phyloP scores from a whole-genome alignment of 441 rosid genomes.

The Croton laevigatus region DNA sequence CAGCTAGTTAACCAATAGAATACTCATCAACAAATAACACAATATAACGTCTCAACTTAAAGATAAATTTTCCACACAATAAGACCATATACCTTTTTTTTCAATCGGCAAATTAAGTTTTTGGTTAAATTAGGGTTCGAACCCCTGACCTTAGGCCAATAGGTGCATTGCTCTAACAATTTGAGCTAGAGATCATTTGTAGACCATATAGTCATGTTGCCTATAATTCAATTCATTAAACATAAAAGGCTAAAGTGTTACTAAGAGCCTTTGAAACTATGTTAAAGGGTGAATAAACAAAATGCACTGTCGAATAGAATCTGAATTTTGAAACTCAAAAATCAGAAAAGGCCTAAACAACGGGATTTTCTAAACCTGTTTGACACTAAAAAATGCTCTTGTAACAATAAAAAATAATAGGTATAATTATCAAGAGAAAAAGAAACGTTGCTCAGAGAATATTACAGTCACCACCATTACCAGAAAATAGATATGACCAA shows the following conservation, averaged over 20 bases:
- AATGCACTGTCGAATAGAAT: background rate
- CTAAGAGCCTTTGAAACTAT: background rate
- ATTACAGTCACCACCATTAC: background rate
- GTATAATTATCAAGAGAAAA: background rate
- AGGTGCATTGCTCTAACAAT: too few relatives aligned
- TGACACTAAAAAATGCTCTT: background rate
- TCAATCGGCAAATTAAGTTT: too few relatives aligned
- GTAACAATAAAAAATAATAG: background rate
- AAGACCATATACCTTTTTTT: too few relatives aligned
- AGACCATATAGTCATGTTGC: background rate
- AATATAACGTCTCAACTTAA: background rate
- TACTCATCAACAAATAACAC: background rate
- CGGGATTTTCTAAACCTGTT: background rate
- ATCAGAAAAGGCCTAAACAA: background rate
- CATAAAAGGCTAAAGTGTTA: background rate
- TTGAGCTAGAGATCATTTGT: too few relatives aligned
- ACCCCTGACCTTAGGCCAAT: too few relatives aligned
- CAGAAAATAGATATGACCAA: background rate
- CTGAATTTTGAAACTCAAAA: background rate
- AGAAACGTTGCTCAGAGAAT: background rate
- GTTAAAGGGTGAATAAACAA: background rate
- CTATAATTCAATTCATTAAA: background rate
- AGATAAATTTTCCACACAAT: background rate
- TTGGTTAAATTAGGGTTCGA: too few relatives aligned
- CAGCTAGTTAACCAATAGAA: conserved; percentile 10